These are phyloP conservation scores for Fusarium tjaetaba DNA, from an alignment of 2,329 filamentous ascomycete species.

Conservation along the genomic window DNA sequence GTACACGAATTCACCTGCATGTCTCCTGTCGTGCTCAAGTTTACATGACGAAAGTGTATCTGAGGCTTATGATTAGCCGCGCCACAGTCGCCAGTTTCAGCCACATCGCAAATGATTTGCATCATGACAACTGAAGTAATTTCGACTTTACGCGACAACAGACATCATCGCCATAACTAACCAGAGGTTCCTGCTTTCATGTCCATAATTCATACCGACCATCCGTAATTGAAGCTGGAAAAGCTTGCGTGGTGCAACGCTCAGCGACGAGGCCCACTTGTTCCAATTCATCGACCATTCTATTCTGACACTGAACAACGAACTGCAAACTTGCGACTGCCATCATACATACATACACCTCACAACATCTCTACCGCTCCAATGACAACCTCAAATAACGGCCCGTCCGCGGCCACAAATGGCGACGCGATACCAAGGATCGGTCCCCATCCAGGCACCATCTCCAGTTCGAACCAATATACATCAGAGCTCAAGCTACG, in stretches of 20 bases:
- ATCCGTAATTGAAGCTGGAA: neutral
- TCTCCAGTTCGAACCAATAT: constrained; percentile 71
- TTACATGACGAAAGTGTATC: no score
- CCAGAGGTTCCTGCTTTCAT: no score
- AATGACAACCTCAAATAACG: constrained; percentile 27
- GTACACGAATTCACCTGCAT: no score
- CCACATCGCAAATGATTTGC: constrained; percentile 21
- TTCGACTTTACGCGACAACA: neutral
- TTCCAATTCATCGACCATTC: neutral
- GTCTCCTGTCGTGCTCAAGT: no score
- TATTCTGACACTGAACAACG: neutral
- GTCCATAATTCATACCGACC: neutral
- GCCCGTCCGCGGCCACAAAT: constrained; percentile 22
- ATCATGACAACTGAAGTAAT: neutral
- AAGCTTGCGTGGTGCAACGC: no score
- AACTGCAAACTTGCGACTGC: neutral
- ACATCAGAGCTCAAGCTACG: constrained; percentile 84
- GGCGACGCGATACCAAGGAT: constrained; percentile 40
- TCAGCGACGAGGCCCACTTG: neutral
- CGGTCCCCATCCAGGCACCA: constrained; percentile 59
- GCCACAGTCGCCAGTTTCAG: constrained; percentile 25
- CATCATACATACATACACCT: neutral
- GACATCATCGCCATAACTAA: neutral
- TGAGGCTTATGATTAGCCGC: neutral
- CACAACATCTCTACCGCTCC: neutral